phyloP scores from a whole-genome alignment of 805 yeast species.

The Starmerella sirachaensis region DNA sequence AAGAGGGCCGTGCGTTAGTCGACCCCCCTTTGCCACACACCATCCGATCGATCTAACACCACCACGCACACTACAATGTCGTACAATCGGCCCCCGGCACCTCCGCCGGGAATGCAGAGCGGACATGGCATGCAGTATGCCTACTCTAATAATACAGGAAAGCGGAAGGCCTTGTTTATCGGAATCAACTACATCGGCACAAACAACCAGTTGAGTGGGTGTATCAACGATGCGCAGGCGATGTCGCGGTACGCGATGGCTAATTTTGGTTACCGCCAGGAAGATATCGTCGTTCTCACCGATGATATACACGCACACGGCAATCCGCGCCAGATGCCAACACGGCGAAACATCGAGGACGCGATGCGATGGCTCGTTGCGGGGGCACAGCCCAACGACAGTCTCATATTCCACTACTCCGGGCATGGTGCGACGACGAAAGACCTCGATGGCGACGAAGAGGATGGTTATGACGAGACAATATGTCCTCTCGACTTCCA shows the following conservation, averaged over 20 bases:
- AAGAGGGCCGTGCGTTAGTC: background rate
- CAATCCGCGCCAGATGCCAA: constrained; percentile 40
- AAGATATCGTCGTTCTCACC: constrained; percentile 32
- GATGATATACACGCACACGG: constrained; percentile 29
- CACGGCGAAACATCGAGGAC: constrained; percentile 53
- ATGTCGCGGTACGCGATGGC: constrained; percentile 34
- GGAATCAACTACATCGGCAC: constrained; percentile 72
- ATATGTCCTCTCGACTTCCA: constrained; percentile 67
- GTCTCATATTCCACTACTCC: constrained; percentile 69
- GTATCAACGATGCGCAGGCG: constrained; percentile 57
- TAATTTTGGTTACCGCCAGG: constrained; percentile 31
- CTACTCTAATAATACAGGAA: constrained; percentile 61
- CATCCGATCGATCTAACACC: no score
- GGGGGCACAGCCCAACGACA: constrained; percentile 64
- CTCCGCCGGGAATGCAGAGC: constrained; percentile 28
- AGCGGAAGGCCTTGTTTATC: constrained; percentile 58
- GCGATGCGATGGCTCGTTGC: constrained; percentile 76
- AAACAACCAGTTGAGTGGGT: constrained; percentile 52
- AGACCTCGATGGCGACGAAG: constrained; percentile 65
- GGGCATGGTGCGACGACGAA: constrained; percentile 75
- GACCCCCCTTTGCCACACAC: background rate
- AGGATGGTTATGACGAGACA: constrained; percentile 58
- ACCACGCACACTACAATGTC: constrained; percentile 4
- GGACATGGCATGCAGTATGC: constrained; percentile 34
- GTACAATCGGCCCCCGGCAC: constrained; percentile 20